Conservation (phyloP, 805 yeast species). For the Jamesozyma gamospora region DNA sequence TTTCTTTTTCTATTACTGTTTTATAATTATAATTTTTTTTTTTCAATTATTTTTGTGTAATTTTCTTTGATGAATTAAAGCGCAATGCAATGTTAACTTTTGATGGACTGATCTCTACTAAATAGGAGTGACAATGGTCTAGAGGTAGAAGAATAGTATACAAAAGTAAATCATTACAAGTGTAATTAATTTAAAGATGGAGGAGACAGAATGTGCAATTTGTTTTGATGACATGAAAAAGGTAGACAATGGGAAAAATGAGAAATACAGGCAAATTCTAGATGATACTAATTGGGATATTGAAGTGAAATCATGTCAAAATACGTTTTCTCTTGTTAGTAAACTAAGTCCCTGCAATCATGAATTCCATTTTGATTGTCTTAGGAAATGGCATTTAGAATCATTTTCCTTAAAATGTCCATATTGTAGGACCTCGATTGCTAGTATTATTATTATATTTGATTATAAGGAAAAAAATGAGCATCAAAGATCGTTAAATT, state of each 20-base stretch:
- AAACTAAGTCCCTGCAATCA: slow-evolving; percentile 42
- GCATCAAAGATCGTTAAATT: too few species aligned
- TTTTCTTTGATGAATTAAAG: too few species aligned
- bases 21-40: background rate
- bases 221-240: slow-evolving; percentile 38
- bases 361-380: slow-evolving; percentile 47
- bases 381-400: slow-evolving; percentile 40
- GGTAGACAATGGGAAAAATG: background rate
- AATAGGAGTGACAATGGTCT: too few species aligned
- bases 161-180: too few species aligned
- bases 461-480: slow-evolving; percentile 5
- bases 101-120: too few species aligned
- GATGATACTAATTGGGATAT: too few species aligned
- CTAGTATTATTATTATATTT: slow-evolving; percentile 4
- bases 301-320: too few species aligned
- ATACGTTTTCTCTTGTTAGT: slow-evolving; percentile 5
- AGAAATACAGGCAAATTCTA: too few species aligned
- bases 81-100: too few species aligned
- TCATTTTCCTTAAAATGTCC: slow-evolving; percentile 24
- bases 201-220: slow-evolving; percentile 40
- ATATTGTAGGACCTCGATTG: slow-evolving; percentile 18
- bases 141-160: too few species aligned
- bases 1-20: background rate
- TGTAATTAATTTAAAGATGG: too few species aligned
- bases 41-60: background rate